Conservation (phyloP, 1,284 basidiomycete genomes). For the Fistulinella cinereoalba region DNA sequence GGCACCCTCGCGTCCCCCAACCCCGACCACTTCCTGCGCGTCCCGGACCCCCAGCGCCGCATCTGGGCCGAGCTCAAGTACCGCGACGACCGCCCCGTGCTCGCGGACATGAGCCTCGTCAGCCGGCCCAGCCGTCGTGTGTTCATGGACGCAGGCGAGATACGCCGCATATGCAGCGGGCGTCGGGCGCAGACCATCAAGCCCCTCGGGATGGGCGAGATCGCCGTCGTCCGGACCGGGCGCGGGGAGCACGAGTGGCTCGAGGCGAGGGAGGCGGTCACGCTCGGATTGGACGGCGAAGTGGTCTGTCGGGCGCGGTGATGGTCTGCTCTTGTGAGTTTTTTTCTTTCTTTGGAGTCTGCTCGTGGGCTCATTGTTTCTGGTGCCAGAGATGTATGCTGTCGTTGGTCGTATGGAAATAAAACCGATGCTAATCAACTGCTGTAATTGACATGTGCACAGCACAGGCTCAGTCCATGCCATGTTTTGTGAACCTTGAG, state of each 20-base stretch:
- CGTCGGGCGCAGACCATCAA: conserved; percentile 67
- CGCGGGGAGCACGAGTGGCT: conserved; percentile 65
- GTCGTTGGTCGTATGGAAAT: too few relatives aligned
- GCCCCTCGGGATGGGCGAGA: conserved; percentile 81
- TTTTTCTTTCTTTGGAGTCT: too few relatives aligned
- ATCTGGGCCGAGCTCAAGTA: conserved; percentile 93
- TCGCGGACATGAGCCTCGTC: conserved; percentile 45
- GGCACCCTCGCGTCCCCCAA: conserved; percentile 70
- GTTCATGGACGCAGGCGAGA: conserved; percentile 69
- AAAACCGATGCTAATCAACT: too few relatives aligned
- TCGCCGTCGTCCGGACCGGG: conserved; percentile 76
- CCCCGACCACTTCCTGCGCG: conserved; percentile 57
- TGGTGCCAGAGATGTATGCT: too few relatives aligned
- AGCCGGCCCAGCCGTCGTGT: conserved; percentile 46
- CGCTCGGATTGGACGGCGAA: conserved; percentile 64
- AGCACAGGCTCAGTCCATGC: too few relatives aligned
- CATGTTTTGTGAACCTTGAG: too few relatives aligned
- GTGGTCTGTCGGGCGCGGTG: conserved; percentile 71
- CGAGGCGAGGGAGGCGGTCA: conserved; percentile 56
- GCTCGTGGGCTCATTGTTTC: too few relatives aligned
- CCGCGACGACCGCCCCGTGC: conserved; percentile 78
- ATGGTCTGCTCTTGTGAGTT: neutral
- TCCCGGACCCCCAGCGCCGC: conserved; percentile 57
- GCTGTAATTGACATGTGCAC: too few relatives aligned
- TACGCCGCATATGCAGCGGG: conserved; percentile 72